Base-by-base conservation (phyloP, 257 asterid species). In the Galeopsis tetrahit region DNA sequence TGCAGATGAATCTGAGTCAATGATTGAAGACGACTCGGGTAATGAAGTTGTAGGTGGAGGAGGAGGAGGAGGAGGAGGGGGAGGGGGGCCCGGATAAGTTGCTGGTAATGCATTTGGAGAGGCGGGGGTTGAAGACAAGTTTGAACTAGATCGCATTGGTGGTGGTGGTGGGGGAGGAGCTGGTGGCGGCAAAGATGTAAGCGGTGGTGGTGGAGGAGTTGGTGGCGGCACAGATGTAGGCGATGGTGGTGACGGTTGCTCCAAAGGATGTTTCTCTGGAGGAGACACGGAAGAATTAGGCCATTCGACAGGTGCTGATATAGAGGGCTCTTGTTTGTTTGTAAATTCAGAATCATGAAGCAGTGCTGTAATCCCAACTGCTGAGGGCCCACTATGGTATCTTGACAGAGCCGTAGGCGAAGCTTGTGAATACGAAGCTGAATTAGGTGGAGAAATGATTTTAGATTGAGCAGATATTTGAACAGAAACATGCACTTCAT, bases 361-460 rank as follows among this genome's bases (percentile, higher is more conserved):
- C 62, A 90, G 82, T 53, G 93, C 89, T 5, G 93, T 84, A 51
- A 90, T 90, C 63, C 97, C 97, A 52, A 87, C 82, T 33, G 48
- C 71, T 2, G 97, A 81, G n/a, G 84, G 77, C 43, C 85, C 81
- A 73, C 75, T 69, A 15, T 75, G 78, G 81, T 70, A 90, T 70
- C 89, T 85, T 10, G 87, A 77, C 69, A 82, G 69, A 51, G 89
- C 63, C 60, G 69, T 43, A 35, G 81, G 73, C 0, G 88, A 77
- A 14, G 86, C 77, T 33, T 31, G 63, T 31, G 71, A 66, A 51
- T 53, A 40, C 14, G 81, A 67, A 66, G 77, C 71, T 63, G 77
- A 82, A 76, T 11, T 81, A 53, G 81, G 68, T 4, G 78, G 40
- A 10, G 85, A 76, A 55, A 81, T 70, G 68, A 83, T 71, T 69